A percentile compares a stretch with the other conserved stretches of the same genome.
Evolutionary conservation across 805 yeast genomes (phyloP).

Genomic region (Jamesozyma gamospora): DNA sequence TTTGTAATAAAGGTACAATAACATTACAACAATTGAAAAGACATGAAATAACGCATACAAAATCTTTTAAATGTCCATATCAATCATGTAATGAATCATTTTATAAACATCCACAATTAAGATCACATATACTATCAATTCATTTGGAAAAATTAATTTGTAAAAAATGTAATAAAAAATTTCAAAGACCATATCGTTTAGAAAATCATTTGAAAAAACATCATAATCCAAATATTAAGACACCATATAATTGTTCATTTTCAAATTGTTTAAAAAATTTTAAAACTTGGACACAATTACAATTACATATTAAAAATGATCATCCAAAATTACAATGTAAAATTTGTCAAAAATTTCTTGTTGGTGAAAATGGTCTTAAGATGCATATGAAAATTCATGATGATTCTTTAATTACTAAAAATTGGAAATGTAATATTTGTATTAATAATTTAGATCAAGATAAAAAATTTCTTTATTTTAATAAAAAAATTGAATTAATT

Average conservation of each 20-base stretch:
- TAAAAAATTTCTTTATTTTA: conserved; percentile 31
- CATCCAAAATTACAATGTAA: conserved; percentile 63
- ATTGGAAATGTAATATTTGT: conserved; percentile 62
- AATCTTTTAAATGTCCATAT: conserved; percentile 49
- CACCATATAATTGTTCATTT: conserved; percentile 47
- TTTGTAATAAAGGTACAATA: conserved; percentile 76
- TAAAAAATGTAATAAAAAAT: conserved; percentile 51
- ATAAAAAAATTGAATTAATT: conserved; percentile 46
- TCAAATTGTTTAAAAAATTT: conserved; percentile 52
- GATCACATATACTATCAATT: conserved; percentile 56
- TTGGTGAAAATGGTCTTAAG: conserved; percentile 57
- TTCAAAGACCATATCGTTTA: conserved; percentile 54
- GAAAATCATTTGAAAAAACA: conserved; percentile 54
- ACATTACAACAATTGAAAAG: conserved; percentile 72
- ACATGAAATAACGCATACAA: conserved; percentile 74
- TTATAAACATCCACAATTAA: conserved; percentile 62
- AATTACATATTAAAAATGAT: conserved; percentile 55
- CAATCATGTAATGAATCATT: conserved; percentile 60
- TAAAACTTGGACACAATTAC: conserved; percentile 65
- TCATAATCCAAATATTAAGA: conserved; percentile 40
- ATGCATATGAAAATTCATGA: conserved; percentile 72
- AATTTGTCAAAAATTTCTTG: conserved; percentile 60
- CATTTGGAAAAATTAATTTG: conserved; percentile 53
- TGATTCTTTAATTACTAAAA: conserved; percentile 37
- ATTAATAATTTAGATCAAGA: no score